Evolutionary conservation across 805 yeast genomes (phyloP).

Genomic region (Candida methanosorbosa): DNA sequence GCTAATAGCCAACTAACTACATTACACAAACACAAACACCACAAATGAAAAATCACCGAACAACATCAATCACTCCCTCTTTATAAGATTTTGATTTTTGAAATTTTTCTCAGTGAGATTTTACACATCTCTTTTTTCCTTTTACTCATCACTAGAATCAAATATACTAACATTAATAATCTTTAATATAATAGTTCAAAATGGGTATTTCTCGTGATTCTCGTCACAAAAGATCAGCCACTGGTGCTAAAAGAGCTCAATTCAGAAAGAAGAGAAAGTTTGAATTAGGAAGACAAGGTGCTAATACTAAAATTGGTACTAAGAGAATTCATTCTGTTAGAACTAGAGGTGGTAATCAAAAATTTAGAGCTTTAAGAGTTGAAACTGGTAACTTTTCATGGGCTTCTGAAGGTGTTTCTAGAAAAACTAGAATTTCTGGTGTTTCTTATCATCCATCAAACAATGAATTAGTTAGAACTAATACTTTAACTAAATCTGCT

Average conservation of each 20-base stretch:
- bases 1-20: too few relatives aligned
- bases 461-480: conserved; percentile 99
- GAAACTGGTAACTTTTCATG: conserved; percentile 99
- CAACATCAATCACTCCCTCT: too few relatives aligned
- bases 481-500: conserved; percentile 98
- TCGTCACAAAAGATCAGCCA: conserved; percentile 99
- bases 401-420: conserved; percentile 98
- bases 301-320: conserved; percentile 98
- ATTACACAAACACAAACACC: too few relatives aligned
- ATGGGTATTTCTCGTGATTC: conserved; percentile 99
- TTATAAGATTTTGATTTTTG: too few relatives aligned
- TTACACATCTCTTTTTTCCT: too few relatives aligned
- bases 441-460: conserved; percentile 99
- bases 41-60: too few relatives aligned
- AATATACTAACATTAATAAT: too few relatives aligned
- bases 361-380: conserved; percentile 99
- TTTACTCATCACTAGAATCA: too few relatives aligned
- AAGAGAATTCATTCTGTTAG: conserved; percentile 99
- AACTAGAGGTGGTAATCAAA: conserved; percentile 99
- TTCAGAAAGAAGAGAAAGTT: conserved; percentile 99
- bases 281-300: conserved; percentile 99
- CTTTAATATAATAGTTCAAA: conserved; percentile 17
- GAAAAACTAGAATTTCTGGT: conserved; percentile 98
- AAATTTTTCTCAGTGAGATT: too few relatives aligned
- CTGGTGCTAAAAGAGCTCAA: conserved; percentile 99